These are phyloP conservation scores for Protea cynaroides DNA, from an alignment of 164 flowering plant genomes.

Conservation along the genomic window DNA sequence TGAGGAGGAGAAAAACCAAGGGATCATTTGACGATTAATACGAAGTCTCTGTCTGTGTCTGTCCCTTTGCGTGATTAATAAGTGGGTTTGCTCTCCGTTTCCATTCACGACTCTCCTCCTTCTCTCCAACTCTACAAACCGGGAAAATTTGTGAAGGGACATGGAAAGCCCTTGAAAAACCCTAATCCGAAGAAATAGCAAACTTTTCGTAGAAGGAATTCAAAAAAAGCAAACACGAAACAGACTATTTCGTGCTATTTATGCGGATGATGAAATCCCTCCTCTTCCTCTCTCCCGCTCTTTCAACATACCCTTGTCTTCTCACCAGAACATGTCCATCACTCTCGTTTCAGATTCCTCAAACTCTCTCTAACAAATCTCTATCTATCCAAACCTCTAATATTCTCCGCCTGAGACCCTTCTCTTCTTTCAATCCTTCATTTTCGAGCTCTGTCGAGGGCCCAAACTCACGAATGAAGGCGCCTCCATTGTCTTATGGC, in stretches of 20 bases:
- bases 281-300: conserved; percentile 28
- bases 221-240: neutral
- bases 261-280: conserved; percentile 23
- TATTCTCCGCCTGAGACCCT: conserved; percentile 1
- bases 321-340: neutral
- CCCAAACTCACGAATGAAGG: neutral
- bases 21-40: too few relatives aligned
- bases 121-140: too few relatives aligned
- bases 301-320: conserved; percentile 3
- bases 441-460: neutral
- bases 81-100: too few relatives aligned
- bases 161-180: neutral
- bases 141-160: too few relatives aligned
- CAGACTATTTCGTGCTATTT: conserved; percentile 8
- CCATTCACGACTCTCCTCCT: too few relatives aligned
- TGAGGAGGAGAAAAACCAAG: too few relatives aligned
- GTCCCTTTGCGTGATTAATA: too few relatives aligned
- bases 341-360: conserved; percentile 7
- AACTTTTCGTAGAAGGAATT: neutral
- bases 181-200: neutral
- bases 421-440: conserved; percentile 23
- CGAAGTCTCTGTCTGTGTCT: too few relatives aligned
- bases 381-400: conserved; percentile 11
- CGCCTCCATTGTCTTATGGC: conserved; percentile 33
- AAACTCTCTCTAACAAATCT: conserved; percentile 4